Conservation (phyloP, 495 filamentous ascomycete genomes). For the Chaetomium cochliodes region DNA sequence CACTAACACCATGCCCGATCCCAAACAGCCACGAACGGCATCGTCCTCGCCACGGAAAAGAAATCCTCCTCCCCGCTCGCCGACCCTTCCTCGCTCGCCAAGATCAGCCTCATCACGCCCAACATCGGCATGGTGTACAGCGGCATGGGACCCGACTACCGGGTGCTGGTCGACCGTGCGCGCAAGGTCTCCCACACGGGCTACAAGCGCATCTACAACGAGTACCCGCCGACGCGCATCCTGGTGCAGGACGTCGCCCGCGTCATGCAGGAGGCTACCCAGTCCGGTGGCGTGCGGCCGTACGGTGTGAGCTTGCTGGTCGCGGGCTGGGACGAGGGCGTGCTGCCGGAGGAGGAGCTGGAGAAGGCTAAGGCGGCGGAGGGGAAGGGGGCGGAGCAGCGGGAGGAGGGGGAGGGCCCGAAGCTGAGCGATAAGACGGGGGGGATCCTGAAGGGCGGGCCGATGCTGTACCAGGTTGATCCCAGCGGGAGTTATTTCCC, state of each 20-base stretch:
- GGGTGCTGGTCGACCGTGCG: slow-evolving; percentile 93
- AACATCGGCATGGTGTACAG: slow-evolving; percentile 99
- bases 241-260: slow-evolving; percentile 97
- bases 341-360: slow-evolving; percentile 76
- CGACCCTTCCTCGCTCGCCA: slow-evolving; percentile 90
- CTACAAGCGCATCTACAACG: slow-evolving; percentile 99
- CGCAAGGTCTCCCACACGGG: slow-evolving; percentile 98
- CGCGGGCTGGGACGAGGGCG: slow-evolving; percentile 96
- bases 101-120: slow-evolving; percentile 95
- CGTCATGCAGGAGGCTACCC: slow-evolving; percentile 98
- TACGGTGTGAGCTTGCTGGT: slow-evolving; percentile 95
- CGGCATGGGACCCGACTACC: slow-evolving; percentile 98
- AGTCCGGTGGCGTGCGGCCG: slow-evolving; percentile 95
- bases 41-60: slow-evolving; percentile 98
- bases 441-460: slow-evolving; percentile 91
- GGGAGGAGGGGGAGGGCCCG: slow-evolving; percentile 57
- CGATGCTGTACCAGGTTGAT: slow-evolving; percentile 97
- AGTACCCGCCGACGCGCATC: slow-evolving; percentile 98
- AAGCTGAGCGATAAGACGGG: slow-evolving; percentile 82
- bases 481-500: slow-evolving; percentile 96
- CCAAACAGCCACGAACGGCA: slow-evolving; percentile 84
- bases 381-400: slow-evolving; percentile 44
- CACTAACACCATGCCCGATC: slow-evolving; percentile 9
- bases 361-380: slow-evolving; percentile 58
- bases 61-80: slow-evolving; percentile 96